phyloP scores from a whole-genome alignment of 1,284 basidiomycete genomes.

The Athelia psychrophila region DNA sequence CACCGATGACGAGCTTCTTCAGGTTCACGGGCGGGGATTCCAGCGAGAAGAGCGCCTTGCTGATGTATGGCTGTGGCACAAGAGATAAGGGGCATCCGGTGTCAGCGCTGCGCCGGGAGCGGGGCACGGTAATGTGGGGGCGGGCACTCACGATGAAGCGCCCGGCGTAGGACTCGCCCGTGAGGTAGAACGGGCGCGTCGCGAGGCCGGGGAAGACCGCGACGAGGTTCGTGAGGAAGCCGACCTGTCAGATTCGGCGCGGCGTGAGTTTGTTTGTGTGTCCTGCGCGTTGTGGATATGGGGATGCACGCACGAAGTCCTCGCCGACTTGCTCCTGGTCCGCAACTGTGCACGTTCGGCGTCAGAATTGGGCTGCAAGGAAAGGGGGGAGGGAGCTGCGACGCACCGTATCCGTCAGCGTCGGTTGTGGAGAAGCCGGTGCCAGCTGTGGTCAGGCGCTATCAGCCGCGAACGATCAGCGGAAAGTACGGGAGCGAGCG shows the following conservation, averaged over 20 bases:
- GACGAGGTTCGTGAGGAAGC: slow-evolving; percentile 62
- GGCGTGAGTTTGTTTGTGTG: slow-evolving; percentile 3
- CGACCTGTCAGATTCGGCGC: slow-evolving; percentile 49
- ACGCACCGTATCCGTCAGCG: not conserved
- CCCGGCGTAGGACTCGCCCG: slow-evolving; percentile 69
- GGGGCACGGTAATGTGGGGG: no score
- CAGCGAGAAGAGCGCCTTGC: slow-evolving; percentile 63
- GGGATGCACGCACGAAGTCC: slow-evolving; percentile 65
- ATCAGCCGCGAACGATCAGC: no score
- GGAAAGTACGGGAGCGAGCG: not conserved
- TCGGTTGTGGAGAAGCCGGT: not conserved
- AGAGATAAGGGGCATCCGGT: no score
- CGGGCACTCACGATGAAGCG: slow-evolving; percentile 52
- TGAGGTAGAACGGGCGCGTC: slow-evolving; percentile 56
- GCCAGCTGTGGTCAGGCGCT: not conserved
- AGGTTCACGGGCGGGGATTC: slow-evolving; percentile 64
- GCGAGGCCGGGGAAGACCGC: slow-evolving; percentile 64
- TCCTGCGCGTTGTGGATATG: no score
- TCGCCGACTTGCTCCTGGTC: slow-evolving; percentile 66
- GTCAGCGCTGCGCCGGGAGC: no score
- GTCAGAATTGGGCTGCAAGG: not conserved
- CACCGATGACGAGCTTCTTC: slow-evolving; percentile 65
- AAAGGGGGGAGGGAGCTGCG: not conserved
- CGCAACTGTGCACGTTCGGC: slow-evolving; percentile 50
- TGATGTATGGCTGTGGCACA: slow-evolving; percentile 76